Evolutionary conservation across 345 rosid genomes (phyloP).

Genomic region (Ceriops decandra): DNA sequence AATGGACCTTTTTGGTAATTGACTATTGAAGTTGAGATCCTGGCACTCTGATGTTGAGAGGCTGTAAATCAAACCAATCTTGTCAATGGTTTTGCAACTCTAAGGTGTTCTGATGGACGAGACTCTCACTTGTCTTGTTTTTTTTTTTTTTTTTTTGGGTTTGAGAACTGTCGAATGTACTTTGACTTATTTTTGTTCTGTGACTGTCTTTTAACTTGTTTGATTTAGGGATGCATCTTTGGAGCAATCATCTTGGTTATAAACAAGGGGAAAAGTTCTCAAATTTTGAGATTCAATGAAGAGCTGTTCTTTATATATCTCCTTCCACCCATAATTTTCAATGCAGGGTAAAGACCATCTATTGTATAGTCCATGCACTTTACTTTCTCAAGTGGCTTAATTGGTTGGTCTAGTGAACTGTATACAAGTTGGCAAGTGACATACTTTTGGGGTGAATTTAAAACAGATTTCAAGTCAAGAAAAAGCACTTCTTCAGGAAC

Average conservation of each 20-base stretch:
- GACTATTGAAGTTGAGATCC: no score
- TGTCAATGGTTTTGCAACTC: no score
- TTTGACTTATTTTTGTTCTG: no score
- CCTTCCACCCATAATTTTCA: conserved; percentile 94
- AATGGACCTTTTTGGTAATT: no score
- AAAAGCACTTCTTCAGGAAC: conserved; percentile 84
- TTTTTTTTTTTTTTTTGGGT: no score
- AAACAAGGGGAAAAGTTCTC: conserved; percentile 74
- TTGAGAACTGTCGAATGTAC: no score
- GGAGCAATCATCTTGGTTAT: conserved; percentile 55
- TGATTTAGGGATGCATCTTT: conserved; percentile 54
- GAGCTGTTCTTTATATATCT: conserved; percentile 86
- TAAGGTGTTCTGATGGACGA: no score
- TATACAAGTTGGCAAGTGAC: background rate
- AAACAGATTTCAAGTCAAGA: conserved; percentile 91
- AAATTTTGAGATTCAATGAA: conserved; percentile 67
- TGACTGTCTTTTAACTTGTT: background rate
- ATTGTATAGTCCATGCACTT: background rate
- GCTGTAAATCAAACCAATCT: no score
- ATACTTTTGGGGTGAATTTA: conserved; percentile 4
- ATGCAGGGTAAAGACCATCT: conserved; percentile 68
- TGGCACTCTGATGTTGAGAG: no score
- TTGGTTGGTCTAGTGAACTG: background rate
- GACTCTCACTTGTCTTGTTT: no score
- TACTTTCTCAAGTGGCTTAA: background rate